Evolutionary conservation across 163 green algal species (phyloP).

Genomic region (Smithsoniella earleae): DNA sequence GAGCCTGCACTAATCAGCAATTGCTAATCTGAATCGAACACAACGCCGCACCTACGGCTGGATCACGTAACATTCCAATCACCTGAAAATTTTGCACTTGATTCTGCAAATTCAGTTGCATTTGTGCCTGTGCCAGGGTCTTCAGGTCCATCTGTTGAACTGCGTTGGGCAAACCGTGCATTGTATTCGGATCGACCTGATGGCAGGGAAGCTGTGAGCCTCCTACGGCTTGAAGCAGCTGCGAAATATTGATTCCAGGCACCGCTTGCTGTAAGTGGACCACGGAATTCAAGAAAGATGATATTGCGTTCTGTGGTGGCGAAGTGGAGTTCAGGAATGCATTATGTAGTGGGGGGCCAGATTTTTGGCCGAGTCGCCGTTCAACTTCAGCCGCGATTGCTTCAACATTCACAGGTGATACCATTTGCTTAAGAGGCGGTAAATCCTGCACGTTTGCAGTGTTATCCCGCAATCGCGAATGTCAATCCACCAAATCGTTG

Average conservation of each 20-base stretch:
- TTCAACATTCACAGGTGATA: constrained; percentile 22
- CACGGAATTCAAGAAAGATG: constrained; percentile 19
- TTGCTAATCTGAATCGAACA: too few species aligned
- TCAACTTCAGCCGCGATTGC: constrained; percentile 19
- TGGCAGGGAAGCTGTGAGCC: constrained; percentile 4
- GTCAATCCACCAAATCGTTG: too few species aligned
- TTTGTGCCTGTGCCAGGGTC: neutral
- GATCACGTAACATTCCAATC: too few species aligned
- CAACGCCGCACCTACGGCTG: too few species aligned
- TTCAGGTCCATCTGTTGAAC: constrained; percentile 17
- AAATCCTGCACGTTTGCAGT: too few species aligned
- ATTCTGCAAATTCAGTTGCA: constrained; percentile 5
- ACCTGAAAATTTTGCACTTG: neutral
- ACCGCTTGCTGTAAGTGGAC: neutral
- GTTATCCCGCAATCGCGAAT: too few species aligned
- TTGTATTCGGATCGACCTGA: too few species aligned
- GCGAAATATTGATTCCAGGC: constrained; percentile 15
- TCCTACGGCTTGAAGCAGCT: constrained; percentile 19
- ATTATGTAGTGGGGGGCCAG: neutral
- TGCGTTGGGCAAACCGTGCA: too few species aligned
- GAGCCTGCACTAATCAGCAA: neutral
- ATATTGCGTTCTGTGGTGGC: constrained; percentile 21
- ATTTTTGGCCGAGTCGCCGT: constrained; percentile 2
- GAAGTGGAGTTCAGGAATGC: too few species aligned
- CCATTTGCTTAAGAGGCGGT: neutral